Evolutionary conservation across 768 basidiomycete species (phyloP).

Genomic region (Leucosporidium creatinivorum): DNA sequence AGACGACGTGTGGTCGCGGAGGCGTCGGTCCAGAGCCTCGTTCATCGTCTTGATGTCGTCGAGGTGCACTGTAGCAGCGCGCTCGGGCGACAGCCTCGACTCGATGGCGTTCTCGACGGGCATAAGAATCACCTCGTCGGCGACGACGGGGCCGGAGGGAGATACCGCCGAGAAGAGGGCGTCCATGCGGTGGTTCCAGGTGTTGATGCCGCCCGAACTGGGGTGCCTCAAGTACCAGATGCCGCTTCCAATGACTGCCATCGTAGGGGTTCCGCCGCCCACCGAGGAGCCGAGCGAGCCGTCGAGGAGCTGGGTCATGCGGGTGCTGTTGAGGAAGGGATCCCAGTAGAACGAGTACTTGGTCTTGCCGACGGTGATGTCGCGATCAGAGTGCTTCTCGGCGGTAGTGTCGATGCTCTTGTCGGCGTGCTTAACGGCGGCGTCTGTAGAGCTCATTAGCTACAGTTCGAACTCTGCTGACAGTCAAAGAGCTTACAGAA

Average conservation of each 20-base stretch:
- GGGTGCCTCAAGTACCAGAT: constrained; percentile 82
- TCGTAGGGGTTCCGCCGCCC: constrained; percentile 45
- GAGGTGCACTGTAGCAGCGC: constrained; percentile 61
- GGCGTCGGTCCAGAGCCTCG: constrained; percentile 58
- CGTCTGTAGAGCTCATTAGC: constrained; percentile 28
- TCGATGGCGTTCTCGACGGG: constrained; percentile 67
- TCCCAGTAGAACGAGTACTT: constrained; percentile 68
- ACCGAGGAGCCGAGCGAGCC: constrained; percentile 32
- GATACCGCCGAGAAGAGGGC: constrained; percentile 49
- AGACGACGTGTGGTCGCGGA: constrained; percentile 48
- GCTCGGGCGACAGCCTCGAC: constrained; percentile 57
- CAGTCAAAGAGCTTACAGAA: constrained; percentile 49
- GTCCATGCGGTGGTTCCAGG: constrained; percentile 72
- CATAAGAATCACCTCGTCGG: constrained; percentile 68
- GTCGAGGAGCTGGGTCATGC: constrained; percentile 49
- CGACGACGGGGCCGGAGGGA: constrained; percentile 42
- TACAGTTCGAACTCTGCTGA: too few relatives aligned
- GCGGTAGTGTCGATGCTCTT: constrained; percentile 47
- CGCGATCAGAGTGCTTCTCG: constrained; percentile 64
- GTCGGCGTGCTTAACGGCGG: constrained; percentile 47
- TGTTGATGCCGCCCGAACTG: constrained; percentile 61
- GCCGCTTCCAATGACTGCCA: constrained; percentile 77
- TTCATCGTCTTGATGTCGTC: constrained; percentile 89
- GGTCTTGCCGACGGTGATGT: constrained; percentile 49
- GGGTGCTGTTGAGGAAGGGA: constrained; percentile 70